Conservation (phyloP, 768 basidiomycete species). For the Hygrocybe coccinea region DNA sequence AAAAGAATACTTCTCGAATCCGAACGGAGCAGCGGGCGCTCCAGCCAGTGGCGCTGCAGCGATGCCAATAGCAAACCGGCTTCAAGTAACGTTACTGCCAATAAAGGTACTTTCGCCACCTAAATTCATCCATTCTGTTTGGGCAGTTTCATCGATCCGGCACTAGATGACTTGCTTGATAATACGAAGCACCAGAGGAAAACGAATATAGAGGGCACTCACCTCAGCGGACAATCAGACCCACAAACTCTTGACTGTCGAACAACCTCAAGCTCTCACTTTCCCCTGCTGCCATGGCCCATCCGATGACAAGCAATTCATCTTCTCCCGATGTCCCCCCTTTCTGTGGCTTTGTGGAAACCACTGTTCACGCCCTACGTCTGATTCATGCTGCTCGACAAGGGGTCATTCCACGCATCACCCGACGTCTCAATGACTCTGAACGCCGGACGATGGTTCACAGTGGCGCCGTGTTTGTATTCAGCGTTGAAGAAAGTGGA, state of each 20-base stretch:
- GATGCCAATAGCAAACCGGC: slow-evolving; percentile 5
- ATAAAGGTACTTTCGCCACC: slow-evolving; percentile 5
- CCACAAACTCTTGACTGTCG: slow-evolving; percentile 42
- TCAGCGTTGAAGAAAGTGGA: slow-evolving; percentile 82
- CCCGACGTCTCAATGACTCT: slow-evolving; percentile 78
- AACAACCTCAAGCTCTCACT: slow-evolving; percentile 54
- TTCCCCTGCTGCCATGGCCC: slow-evolving; percentile 19
- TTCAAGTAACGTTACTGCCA: slow-evolving; percentile 12
- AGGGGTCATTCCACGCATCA: slow-evolving; percentile 76
- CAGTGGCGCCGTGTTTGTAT: slow-evolving; percentile 75
- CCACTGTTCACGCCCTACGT: slow-evolving; percentile 74
- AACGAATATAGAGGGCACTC: slow-evolving; percentile 39
- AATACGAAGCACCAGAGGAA: slow-evolving; percentile 34
- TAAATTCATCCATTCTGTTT: slow-evolving; percentile 1
- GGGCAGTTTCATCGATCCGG: slow-evolving; percentile 7
- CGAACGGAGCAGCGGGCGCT: background rate
- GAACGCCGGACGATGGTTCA: slow-evolving; percentile 64
- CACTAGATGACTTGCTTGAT: slow-evolving; percentile 26
- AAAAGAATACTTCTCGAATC: background rate
- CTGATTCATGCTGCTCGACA: slow-evolving; percentile 79
- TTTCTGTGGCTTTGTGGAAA: slow-evolving; percentile 76
- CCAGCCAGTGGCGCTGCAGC: slow-evolving; percentile 4
- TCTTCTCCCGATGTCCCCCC: slow-evolving; percentile 51
- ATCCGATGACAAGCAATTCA: slow-evolving; percentile 42
- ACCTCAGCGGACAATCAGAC: slow-evolving; percentile 34